Conservation (phyloP, 2,329 filamentous ascomycete genomes). For the Orbilia ellipsospora region DNA sequence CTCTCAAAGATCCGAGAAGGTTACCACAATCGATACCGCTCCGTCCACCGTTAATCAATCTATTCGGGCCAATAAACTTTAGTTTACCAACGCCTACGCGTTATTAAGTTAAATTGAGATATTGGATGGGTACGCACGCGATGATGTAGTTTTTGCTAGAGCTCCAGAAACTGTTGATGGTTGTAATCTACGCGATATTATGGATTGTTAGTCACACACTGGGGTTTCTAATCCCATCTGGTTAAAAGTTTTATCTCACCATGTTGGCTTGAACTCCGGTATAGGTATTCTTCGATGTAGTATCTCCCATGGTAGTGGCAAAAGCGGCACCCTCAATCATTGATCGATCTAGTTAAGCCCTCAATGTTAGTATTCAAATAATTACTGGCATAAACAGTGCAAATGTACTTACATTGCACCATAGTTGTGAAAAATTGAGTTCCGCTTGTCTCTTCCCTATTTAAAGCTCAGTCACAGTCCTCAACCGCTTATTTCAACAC, state of each 20-base stretch:
- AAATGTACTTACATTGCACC: slow-evolving; percentile 65
- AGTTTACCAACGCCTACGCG: background rate
- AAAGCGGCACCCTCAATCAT: slow-evolving; percentile 71
- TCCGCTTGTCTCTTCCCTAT: slow-evolving; percentile 63
- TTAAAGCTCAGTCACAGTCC: background rate
- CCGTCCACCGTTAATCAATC: slow-evolving; percentile 75
- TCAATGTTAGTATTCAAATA: background rate
- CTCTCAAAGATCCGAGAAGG: slow-evolving; percentile 75
- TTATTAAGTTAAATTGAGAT: background rate
- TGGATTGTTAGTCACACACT: background rate
- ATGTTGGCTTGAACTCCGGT: slow-evolving; percentile 75
- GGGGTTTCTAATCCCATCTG: background rate
- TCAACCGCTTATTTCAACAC: background rate
- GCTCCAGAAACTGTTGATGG: slow-evolving; percentile 79
- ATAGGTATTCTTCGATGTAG: slow-evolving; percentile 65
- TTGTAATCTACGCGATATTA: slow-evolving; percentile 65
- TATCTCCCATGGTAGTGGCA: slow-evolving; percentile 73
- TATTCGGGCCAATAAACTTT: background rate
- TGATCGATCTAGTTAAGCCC: slow-evolving; percentile 67
- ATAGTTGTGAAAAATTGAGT: slow-evolving; percentile 80
- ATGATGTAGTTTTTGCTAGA: slow-evolving; percentile 70
- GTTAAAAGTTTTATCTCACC: slow-evolving; percentile 61
- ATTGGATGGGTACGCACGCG: slow-evolving; percentile 62
- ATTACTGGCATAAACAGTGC: background rate
- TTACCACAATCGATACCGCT: slow-evolving; percentile 78